Base-by-base conservation (phyloP, 768 basidiomycete species). In the Phaffia tasmanica region DNA sequence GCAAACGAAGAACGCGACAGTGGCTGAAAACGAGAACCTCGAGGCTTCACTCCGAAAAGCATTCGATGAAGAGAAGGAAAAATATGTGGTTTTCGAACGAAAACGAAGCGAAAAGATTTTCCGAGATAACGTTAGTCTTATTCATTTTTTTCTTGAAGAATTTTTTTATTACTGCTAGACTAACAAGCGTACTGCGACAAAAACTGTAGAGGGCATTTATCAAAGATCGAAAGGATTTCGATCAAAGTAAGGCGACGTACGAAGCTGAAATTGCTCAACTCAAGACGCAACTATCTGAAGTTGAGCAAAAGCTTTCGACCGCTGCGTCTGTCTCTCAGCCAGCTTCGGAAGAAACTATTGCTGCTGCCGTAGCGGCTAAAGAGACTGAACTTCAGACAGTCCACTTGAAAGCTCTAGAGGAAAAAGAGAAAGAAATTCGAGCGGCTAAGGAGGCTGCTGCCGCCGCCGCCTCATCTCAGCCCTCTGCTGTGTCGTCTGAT, bases 51-150 rank as follows among this genome's bases (percentile, higher is more conserved):
- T 42, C 35, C 35, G 35, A 42, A 42, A 42, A 15, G 6, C 32
- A 25, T 56, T 63, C 15, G 63, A 63, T n/a, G 63, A 50, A 35
- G 63, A 63, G 32, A 63, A 56, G 63, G 48, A 30, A 18, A 21
- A 54, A 14, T 50, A 63, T 29, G 50, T 61, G 16, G 59, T 46
- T 14, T 46, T 32, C 46, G 59, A 61, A 49, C 18, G 59, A 35
- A 48, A 49, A 7, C 59, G 59, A 4, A 61, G 21, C 59, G 59
- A 42, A 9, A 61, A 61, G 59, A 61, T 61, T 42, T 61, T 61
- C 47, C 7, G 15, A 4, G 59, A 61, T 42, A 61, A 61, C 59
- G 59, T 61, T 27, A 9, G 59, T 18, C 57, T 11, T 29, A 46
- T 2, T 21, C 15, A 23, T 11, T 59, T 16, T 25, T n/a, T 21